These are phyloP conservation scores for Rhododendron simsii DNA, from an alignment of 148 eudicot genomes.

Conservation along the genomic window DNA sequence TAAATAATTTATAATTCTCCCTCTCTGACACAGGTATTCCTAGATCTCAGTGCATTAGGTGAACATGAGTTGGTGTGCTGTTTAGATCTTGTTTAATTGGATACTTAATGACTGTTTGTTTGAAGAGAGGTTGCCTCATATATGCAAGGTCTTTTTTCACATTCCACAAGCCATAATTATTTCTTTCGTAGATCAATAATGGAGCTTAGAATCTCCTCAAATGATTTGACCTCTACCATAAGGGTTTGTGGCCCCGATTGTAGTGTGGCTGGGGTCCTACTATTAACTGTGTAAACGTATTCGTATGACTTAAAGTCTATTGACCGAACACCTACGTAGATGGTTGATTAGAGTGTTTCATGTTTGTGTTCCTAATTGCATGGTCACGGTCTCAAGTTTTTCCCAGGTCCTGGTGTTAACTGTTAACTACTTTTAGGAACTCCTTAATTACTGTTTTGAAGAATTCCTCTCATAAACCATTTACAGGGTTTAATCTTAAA, in stretches of 20 bases:
- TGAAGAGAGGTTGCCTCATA: neutral
- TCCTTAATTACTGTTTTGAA: neutral
- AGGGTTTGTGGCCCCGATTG: neutral
- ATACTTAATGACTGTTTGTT: neutral
- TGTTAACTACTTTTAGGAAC: too few relatives aligned
- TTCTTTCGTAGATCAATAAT: neutral
- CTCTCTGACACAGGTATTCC: neutral
- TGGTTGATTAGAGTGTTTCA: too few relatives aligned
- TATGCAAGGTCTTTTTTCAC: neutral
- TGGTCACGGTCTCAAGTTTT: neutral
- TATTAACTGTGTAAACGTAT: neutral
- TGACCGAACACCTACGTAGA: neutral
- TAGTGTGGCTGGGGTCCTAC: neutral
- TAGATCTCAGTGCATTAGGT: neutral
- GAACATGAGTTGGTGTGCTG: neutral
- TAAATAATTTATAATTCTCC: neutral
- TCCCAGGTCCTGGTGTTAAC: too few relatives aligned
- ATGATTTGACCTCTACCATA: neutral
- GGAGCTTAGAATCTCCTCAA: neutral
- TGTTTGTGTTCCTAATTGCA: too few relatives aligned
- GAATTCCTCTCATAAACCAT: neutral
- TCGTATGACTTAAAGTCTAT: neutral
- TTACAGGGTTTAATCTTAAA: neutral
- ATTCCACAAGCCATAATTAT: neutral
- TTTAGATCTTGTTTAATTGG: neutral